These are phyloP conservation scores for Yamadazyma sp. DNA, from an alignment of 805 yeast genomes.

Conservation along the genomic window DNA sequence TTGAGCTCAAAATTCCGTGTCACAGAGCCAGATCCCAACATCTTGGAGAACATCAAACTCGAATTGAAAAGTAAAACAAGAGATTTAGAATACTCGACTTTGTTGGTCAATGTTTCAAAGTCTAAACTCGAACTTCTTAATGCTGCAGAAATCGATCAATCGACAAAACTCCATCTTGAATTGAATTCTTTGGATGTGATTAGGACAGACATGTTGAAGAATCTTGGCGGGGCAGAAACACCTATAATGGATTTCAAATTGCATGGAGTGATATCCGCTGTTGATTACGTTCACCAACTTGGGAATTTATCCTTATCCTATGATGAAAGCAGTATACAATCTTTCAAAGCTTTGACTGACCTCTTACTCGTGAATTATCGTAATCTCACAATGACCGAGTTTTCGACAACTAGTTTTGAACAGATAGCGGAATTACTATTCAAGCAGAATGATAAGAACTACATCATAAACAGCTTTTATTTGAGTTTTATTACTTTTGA, in stretches of 20 bases:
- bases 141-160: not conserved
- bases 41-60: not conserved
- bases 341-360: not conserved
- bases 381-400: constrained; percentile 1
- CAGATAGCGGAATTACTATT: not conserved
- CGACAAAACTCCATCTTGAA: constrained; percentile 1
- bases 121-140: constrained; percentile 1
- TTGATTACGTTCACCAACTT: constrained; percentile 1
- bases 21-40: not conserved
- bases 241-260: not conserved
- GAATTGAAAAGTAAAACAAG: constrained; percentile 8
- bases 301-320: not conserved
- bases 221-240: not conserved
- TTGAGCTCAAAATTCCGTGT: not conserved
- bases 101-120: constrained; percentile 7
- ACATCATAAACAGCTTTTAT: not conserved
- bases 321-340: not conserved
- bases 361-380: not conserved
- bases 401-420: not conserved
- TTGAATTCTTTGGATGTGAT: not conserved
- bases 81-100: constrained; percentile 7
- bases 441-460: not conserved
- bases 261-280: not conserved
- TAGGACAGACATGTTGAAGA: not conserved
- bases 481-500: constrained; percentile 3